These are phyloP conservation scores for Candida hispaniensis DNA, from an alignment of 805 yeast species.

Conservation along the genomic window DNA sequence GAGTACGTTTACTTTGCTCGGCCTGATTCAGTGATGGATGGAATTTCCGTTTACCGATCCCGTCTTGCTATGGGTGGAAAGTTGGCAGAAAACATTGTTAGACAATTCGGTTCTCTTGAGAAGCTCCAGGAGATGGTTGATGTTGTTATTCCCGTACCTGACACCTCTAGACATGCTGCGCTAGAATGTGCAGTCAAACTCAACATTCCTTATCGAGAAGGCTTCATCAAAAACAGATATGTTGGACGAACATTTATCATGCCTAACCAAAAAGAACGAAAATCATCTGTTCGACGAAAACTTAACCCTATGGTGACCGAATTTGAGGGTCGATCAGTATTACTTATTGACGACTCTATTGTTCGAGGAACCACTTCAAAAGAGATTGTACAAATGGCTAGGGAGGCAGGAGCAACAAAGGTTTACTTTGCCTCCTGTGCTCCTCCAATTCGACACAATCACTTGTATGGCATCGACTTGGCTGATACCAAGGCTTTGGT, in stretches of 20 bases:
- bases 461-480: constrained; percentile 92
- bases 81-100: constrained; percentile 60
- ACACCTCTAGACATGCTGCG: constrained; percentile 94
- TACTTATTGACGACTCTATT: constrained; percentile 92
- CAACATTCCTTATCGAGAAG: constrained; percentile 83
- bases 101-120: constrained; percentile 35
- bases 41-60: constrained; percentile 89
- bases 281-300: constrained; percentile 87
- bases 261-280: constrained; percentile 95
- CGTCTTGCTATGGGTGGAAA: constrained; percentile 90
- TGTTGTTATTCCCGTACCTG: constrained; percentile 96
- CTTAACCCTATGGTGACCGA: constrained; percentile 94
- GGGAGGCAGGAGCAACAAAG: constrained; percentile 91
- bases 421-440: constrained; percentile 98
- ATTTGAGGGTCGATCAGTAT: constrained; percentile 71
- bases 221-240: constrained; percentile 91
- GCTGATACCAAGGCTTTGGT: constrained; percentile 93
- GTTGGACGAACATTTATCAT: constrained; percentile 97
- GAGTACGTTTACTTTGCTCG: constrained; percentile 98
- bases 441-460: constrained; percentile 94
- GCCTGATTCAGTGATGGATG: constrained; percentile 92
- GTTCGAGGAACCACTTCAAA: constrained; percentile 96
- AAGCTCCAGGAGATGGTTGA: constrained; percentile 54
- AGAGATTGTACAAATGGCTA: constrained; percentile 97
- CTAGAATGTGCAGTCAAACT: constrained; percentile 79